These are phyloP conservation scores for Podospora pseudoanserina DNA, from an alignment of 495 filamentous ascomycete genomes.

Conservation along the genomic window DNA sequence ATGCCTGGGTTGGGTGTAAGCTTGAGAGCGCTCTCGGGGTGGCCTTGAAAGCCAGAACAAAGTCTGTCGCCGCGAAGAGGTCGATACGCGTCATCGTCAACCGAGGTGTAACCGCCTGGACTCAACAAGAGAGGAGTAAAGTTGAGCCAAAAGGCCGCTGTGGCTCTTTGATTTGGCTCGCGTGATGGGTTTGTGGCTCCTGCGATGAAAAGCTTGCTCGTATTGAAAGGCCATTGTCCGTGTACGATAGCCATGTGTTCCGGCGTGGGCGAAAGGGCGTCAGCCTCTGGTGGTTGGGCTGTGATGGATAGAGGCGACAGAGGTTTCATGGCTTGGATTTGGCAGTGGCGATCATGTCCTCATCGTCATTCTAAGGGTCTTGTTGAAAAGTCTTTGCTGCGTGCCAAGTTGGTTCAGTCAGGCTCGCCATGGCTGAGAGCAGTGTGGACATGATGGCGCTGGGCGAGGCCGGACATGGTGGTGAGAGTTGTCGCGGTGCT, in stretches of 20 bases:
- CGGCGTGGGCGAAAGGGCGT: background rate
- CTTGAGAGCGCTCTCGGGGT: background rate
- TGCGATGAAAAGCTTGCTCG: background rate
- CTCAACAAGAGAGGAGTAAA: background rate
- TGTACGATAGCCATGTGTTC: background rate
- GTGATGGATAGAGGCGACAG: background rate
- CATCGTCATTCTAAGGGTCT: background rate
- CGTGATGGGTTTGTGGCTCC: background rate
- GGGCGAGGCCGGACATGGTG: background rate
- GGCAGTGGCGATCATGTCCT: slow-evolving; percentile 8
- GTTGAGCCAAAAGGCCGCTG: background rate
- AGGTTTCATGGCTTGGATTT: slow-evolving; percentile 3
- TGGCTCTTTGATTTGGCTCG: background rate
- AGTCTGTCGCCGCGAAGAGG: background rate
- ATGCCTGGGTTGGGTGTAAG: background rate
- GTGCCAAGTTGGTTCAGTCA: too few species aligned
- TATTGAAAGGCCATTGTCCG: background rate
- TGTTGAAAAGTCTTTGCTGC: background rate
- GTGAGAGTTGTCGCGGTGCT: background rate
- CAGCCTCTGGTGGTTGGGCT: background rate
- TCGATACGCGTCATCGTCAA: background rate
- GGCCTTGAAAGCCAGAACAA: background rate
- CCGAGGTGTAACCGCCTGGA: background rate
- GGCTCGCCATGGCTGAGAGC: background rate
- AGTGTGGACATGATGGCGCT: background rate